These are phyloP conservation scores for Violaceomyces palustris DNA, from an alignment of 1,284 basidiomycete genomes.

Conservation along the genomic window DNA sequence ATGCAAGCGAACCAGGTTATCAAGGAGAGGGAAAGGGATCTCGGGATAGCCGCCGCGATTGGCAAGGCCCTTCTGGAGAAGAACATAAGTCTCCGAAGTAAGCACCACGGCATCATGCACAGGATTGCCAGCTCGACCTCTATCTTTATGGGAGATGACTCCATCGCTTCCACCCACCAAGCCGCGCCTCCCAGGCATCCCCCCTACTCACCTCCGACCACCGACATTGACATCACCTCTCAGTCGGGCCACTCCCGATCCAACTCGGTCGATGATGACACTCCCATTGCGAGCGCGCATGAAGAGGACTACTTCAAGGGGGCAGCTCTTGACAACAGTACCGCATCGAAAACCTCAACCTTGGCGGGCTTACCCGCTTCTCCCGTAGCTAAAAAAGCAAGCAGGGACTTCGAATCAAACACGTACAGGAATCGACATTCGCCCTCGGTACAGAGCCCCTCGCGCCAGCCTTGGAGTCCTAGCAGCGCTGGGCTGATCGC, in stretches of 20 bases:
- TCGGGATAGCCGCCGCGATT: conserved; percentile 42
- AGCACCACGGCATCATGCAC: conserved; percentile 28
- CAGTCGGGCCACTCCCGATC: no score
- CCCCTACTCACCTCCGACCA: conserved; percentile 33
- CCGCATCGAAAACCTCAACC: no score
- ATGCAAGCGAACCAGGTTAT: conserved; percentile 39
- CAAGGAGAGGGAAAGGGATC: conserved; percentile 37
- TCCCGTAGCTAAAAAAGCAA: no score
- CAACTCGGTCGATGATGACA: no score
- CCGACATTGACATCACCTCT: conserved; percentile 10
- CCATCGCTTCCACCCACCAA: no score
- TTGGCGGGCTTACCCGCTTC: no score
- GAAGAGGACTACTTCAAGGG: no score
- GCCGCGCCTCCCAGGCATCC: not conserved
- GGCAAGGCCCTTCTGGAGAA: conserved; percentile 45
- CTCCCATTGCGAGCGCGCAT: no score
- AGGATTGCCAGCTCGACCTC: conserved; percentile 23
- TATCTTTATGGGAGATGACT: conserved; percentile 20
- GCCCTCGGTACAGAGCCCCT: no score
- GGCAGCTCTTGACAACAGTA: no score
- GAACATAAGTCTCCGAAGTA: conserved; percentile 29
- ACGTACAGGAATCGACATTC: no score
- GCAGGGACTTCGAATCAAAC: no score
- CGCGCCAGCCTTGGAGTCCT: conserved; percentile 18
- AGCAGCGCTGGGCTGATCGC: conserved; percentile 16